These are phyloP conservation scores for Triticum timopheevii DNA, from an alignment of 176 grass and related monocot species.

Conservation along the genomic window DNA sequence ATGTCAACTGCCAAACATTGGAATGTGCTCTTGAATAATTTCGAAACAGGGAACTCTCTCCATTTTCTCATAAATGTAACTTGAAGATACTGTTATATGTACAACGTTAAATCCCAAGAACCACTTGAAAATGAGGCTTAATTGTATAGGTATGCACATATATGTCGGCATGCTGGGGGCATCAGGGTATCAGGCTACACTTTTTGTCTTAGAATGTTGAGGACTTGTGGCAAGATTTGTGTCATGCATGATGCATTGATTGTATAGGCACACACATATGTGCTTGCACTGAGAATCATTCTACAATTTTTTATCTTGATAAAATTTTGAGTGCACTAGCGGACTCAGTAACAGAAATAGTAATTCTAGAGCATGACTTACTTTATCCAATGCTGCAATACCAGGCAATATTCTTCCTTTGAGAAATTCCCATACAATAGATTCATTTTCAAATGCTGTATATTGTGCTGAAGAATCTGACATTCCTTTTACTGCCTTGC, in stretches of 20 bases:
- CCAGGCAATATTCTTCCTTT: slow-evolving; percentile 83
- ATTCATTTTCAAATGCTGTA: slow-evolving; percentile 53
- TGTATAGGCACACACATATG: neutral
- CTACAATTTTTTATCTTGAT: neutral
- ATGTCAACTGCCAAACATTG: neutral
- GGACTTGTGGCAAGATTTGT: neutral
- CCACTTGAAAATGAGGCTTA: slow-evolving; percentile 9
- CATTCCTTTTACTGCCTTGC: slow-evolving; percentile 54
- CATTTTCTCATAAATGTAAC: neutral
- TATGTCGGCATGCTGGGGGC: slow-evolving; percentile 12
- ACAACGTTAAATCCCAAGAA: neutral
- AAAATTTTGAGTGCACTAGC: neutral
- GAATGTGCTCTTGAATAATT: slow-evolving; percentile 3
- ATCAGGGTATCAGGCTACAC: neutral
- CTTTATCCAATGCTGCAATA: slow-evolving; percentile 91
- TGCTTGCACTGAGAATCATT: neutral
- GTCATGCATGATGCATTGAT: slow-evolving; percentile 22
- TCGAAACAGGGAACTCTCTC: neutral
- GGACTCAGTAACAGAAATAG: neutral
- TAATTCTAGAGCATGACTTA: slow-evolving; percentile 41
- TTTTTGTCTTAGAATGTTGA: slow-evolving; percentile 3
- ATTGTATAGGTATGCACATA: slow-evolving; percentile 4
- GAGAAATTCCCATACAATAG: slow-evolving; percentile 88
- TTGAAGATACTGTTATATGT: slow-evolving; percentile 17
- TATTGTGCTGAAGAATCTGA: slow-evolving; percentile 37